Conservation (phyloP, 139 green algal species). For the Yamagishiella unicocca region DNA sequence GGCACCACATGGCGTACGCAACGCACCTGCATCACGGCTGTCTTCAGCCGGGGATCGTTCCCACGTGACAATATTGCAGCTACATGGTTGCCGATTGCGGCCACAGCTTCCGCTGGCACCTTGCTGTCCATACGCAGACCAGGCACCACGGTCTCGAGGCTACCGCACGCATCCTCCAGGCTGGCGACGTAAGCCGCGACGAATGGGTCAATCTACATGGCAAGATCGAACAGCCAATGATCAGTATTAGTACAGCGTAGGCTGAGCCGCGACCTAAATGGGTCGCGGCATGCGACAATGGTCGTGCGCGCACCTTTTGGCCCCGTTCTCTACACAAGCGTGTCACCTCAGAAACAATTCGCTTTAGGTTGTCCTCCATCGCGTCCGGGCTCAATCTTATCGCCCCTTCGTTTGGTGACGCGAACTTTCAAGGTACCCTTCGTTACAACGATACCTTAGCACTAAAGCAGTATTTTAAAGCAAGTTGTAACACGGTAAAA, state of each 20-base stretch:
- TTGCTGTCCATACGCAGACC: neutral
- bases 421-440: too few species aligned
- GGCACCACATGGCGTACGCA: too few species aligned
- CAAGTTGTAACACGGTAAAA: too few species aligned
- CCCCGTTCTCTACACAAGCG: constrained; percentile 55
- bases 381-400: too few species aligned
- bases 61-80: neutral
- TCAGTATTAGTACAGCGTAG: neutral
- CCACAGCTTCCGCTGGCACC: constrained; percentile 31
- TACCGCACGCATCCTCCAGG: constrained; percentile 52
- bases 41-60: constrained; percentile 38
- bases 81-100: constrained; percentile 30
- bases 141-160: constrained; percentile 7
- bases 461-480: too few species aligned
- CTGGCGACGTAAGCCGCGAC: constrained; percentile 56
- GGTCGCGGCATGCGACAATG: neutral
- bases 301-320: constrained; percentile 43
- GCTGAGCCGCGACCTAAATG: neutral
- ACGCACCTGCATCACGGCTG: constrained; percentile 58
- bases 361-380: constrained; percentile 67
- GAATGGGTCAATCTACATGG: constrained; percentile 43
- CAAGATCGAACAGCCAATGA: neutral
- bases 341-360: constrained; percentile 49
- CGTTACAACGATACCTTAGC: too few species aligned
- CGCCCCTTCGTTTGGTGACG: too few species aligned